These are phyloP conservation scores for Lentinula sp. DNA, from an alignment of 768 basidiomycete species.

Conservation along the genomic window DNA sequence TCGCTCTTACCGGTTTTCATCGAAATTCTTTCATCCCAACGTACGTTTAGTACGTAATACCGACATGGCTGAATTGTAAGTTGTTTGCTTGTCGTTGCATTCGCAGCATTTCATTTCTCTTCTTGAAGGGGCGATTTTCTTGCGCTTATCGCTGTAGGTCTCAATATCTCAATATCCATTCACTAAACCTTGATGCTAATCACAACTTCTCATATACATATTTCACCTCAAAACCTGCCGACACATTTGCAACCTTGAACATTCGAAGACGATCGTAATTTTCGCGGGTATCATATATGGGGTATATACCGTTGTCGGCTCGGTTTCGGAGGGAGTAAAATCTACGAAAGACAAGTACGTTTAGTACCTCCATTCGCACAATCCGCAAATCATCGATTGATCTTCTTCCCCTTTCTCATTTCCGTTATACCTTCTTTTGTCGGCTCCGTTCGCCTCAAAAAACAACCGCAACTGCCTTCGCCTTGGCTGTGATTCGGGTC, in stretches of 20 bases:
- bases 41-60: not conserved
- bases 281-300: conserved; percentile 41
- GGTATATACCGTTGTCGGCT: conserved; percentile 28
- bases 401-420: too few species aligned
- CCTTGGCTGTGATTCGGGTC: too few species aligned
- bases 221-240: not conserved
- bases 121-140: conserved; percentile 33
- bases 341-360: conserved; percentile 54
- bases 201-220: not conserved
- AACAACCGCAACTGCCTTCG: too few species aligned
- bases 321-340: conserved; percentile 35
- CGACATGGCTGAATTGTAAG: not conserved
- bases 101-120: not conserved
- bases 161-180: not conserved
- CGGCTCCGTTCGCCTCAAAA: too few species aligned
- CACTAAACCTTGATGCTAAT: not conserved
- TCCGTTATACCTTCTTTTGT: too few species aligned
- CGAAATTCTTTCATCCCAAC: too few species aligned
- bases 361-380: not conserved
- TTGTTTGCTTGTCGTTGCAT: not conserved
- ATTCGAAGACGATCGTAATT: conserved; percentile 37
- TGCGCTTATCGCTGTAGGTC: conserved; percentile 32
- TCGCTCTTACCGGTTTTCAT: not conserved
- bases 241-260: not conserved
- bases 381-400: not conserved